These are phyloP conservation scores for Colletotrichum neosansevieriae DNA, from an alignment of 2,329 filamentous ascomycete genomes.

Conservation along the genomic window DNA sequence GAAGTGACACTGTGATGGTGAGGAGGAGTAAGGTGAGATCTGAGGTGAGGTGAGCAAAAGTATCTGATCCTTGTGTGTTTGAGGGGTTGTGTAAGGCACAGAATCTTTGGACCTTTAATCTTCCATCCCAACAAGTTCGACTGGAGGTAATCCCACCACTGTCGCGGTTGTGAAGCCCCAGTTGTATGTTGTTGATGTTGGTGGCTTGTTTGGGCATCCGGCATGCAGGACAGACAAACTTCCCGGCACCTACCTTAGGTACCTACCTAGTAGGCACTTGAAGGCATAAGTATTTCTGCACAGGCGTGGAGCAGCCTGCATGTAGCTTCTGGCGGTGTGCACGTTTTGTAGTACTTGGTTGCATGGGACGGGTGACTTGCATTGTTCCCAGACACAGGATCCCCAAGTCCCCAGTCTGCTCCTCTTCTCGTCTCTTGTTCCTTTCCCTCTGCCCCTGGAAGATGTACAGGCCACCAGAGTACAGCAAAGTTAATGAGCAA, in stretches of 20 bases:
- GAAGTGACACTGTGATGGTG: background rate
- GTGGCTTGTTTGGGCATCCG: conserved; percentile 17
- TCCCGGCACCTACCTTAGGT: background rate
- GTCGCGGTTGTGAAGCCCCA: background rate
- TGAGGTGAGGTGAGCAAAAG: too few relatives aligned
- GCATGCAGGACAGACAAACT: conserved; percentile 17
- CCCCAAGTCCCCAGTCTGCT: background rate
- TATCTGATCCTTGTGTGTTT: background rate
- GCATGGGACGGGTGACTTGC: conserved; percentile 8
- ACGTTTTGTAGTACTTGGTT: background rate
- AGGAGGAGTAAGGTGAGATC: too few relatives aligned
- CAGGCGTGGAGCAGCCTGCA: background rate
- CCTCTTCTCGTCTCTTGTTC: background rate
- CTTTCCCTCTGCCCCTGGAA: background rate
- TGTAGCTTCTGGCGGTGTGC: background rate
- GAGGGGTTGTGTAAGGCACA: background rate
- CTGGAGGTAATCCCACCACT: background rate
- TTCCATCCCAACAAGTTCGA: background rate
- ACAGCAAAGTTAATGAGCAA: background rate
- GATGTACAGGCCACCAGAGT: too few relatives aligned
- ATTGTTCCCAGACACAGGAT: background rate
- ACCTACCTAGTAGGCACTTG: background rate
- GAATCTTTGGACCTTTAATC: too few relatives aligned
- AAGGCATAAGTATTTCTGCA: background rate
- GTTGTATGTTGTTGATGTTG: conserved; percentile 6